Conservation (phyloP, 2,329 filamentous ascomycete species). For the Curvularia verruculosa region DNA sequence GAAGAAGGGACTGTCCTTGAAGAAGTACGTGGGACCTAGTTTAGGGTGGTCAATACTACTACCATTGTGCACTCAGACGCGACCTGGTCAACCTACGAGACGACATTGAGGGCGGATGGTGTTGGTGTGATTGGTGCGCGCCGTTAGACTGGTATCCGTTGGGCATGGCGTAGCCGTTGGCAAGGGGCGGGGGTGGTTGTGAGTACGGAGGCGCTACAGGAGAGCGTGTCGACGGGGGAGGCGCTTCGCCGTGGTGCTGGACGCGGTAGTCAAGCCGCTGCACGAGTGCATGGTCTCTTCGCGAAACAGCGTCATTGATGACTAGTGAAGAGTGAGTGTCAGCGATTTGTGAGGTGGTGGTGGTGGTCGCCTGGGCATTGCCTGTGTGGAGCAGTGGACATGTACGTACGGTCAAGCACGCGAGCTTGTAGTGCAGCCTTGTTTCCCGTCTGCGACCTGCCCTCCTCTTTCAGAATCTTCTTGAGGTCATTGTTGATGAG, state of each 20-base stretch:
- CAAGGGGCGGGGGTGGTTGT: slow-evolving; percentile 24
- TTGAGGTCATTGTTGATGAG: slow-evolving; percentile 73
- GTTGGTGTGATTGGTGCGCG: slow-evolving; percentile 23
- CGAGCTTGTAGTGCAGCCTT: slow-evolving; percentile 82
- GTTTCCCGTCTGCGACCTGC: slow-evolving; percentile 73
- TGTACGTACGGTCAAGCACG: slow-evolving; percentile 74
- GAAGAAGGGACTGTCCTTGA: slow-evolving; percentile 88
- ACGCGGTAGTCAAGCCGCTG: slow-evolving; percentile 50
- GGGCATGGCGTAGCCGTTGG: slow-evolving; percentile 31
- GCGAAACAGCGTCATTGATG: slow-evolving; percentile 43
- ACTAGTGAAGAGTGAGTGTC: slow-evolving; percentile 44
- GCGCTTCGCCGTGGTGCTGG: slow-evolving; percentile 49
- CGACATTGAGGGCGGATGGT: slow-evolving; percentile 21
- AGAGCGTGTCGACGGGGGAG: slow-evolving; percentile 32
- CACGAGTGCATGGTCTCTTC: slow-evolving; percentile 45
- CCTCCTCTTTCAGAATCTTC: slow-evolving; percentile 75
- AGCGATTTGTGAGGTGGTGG: slow-evolving; percentile 17
- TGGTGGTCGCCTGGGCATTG: not conserved
- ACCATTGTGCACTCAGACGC: slow-evolving; percentile 21
- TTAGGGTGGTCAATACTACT: not conserved
- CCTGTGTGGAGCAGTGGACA: slow-evolving; percentile 8
- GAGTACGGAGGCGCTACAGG: slow-evolving; percentile 25
- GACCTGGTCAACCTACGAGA: slow-evolving; percentile 22
- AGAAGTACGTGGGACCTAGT: slow-evolving; percentile 55
- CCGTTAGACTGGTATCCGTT: slow-evolving; percentile 26